Evolutionary conservation across 2,329 filamentous ascomycete genomes (phyloP).

Genomic region (Geosmithia morbida): DNA sequence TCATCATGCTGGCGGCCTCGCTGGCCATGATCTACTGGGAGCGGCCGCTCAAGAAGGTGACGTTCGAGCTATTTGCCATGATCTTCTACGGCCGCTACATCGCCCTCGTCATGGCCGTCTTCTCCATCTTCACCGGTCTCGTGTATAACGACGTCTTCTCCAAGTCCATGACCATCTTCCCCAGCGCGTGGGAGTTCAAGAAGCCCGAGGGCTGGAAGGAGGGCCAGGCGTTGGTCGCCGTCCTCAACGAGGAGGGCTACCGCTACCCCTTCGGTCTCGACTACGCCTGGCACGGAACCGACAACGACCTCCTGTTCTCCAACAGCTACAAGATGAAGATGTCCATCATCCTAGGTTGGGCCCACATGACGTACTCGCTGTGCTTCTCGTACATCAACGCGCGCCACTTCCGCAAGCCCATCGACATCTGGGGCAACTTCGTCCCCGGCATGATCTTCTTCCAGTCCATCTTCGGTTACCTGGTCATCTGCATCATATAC

Average conservation of each 20-base stretch:
- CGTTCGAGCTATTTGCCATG: constrained; percentile 92
- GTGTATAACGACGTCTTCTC: constrained; percentile 98
- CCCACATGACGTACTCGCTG: constrained; percentile 96
- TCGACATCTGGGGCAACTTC: constrained; percentile 97
- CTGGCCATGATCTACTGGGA: constrained; percentile 95
- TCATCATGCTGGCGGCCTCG: constrained; percentile 75
- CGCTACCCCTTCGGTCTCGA: constrained; percentile 93
- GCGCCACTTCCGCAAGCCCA: constrained; percentile 82
- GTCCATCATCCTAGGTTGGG: constrained; percentile 93
- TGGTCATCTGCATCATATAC: constrained; percentile 87
- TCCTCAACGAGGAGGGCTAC: constrained; percentile 54
- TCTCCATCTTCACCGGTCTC: constrained; percentile 92
- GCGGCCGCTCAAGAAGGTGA: constrained; percentile 80
- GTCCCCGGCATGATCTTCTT: constrained; percentile 98
- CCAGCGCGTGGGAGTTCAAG: constrained; percentile 75
- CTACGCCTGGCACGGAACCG: constrained; percentile 90
- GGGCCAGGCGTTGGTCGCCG: constrained; percentile 49
- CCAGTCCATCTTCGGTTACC: constrained; percentile 95
- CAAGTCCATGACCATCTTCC: constrained; percentile 76
- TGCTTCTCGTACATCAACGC: constrained; percentile 89
- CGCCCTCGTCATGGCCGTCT: constrained; percentile 93
- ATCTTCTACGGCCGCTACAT: constrained; percentile 98
- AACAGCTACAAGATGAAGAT: constrained; percentile 99
- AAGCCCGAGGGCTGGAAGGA: constrained; percentile 52
- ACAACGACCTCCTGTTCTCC: constrained; percentile 88